Conservation (phyloP, 495 filamentous ascomycete genomes). For the Aspergillus cavernicola region DNA sequence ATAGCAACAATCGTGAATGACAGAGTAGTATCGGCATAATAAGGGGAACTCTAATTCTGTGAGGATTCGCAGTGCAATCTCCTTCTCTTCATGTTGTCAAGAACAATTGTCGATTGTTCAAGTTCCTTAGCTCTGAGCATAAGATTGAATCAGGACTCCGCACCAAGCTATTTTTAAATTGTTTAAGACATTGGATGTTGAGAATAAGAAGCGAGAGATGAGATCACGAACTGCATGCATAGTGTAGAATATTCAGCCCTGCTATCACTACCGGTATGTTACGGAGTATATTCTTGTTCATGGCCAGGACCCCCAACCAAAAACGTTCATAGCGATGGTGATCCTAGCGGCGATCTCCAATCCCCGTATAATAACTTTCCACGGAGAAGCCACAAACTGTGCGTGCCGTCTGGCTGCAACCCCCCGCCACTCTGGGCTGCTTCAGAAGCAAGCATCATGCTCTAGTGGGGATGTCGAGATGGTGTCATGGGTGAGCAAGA, state of each 20-base stretch:
- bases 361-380: conserved; percentile 15
- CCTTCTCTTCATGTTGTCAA: too few species aligned
- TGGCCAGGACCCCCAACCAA: conserved; percentile 10
- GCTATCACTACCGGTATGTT: not conserved
- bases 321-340: conserved; percentile 22
- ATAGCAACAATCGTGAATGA: not conserved
- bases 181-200: not conserved
- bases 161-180: not conserved
- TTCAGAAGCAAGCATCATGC: conserved; percentile 17
- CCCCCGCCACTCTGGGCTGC: conserved; percentile 2
- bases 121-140: too few species aligned
- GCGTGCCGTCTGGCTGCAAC: conserved; percentile 11
- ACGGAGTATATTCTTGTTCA: not conserved
- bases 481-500: conserved; percentile 7
- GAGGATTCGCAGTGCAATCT: not conserved
- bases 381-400: conserved; percentile 10
- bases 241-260: not conserved
- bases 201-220: not conserved
- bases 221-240: not conserved
- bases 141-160: not conserved
- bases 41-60: not conserved
- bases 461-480: conserved; percentile 14
- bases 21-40: conserved; percentile 6
- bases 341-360: conserved; percentile 40
- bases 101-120: too few species aligned